These are phyloP conservation scores for Cryptococcus sp. DNA, from an alignment of 1,284 basidiomycete species.

Conservation along the genomic window DNA sequence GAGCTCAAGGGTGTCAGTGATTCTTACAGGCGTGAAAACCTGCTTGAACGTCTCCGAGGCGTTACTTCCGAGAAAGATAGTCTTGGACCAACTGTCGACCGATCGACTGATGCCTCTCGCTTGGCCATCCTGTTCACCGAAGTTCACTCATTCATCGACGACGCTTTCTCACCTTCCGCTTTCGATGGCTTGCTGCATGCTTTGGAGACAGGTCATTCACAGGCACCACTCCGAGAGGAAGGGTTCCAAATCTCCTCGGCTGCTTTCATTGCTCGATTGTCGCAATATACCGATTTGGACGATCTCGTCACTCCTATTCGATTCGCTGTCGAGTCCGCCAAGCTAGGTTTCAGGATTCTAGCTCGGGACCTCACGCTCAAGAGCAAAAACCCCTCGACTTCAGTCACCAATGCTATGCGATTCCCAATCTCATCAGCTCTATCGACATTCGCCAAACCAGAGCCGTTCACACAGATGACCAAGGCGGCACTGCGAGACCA, in stretches of 20 bases:
- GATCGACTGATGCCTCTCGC: slow-evolving; percentile 54
- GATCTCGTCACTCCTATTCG: slow-evolving; percentile 69
- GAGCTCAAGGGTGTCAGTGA: slow-evolving; percentile 59
- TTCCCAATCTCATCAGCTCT: slow-evolving; percentile 18
- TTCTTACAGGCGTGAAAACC: slow-evolving; percentile 53
- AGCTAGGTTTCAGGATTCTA: slow-evolving; percentile 63
- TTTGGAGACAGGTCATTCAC: slow-evolving; percentile 15
- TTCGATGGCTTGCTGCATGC: slow-evolving; percentile 36
- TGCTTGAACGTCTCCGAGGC: slow-evolving; percentile 41
- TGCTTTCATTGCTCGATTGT: slow-evolving; percentile 51
- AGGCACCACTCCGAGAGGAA: slow-evolving; percentile 38
- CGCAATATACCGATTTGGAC: slow-evolving; percentile 52
- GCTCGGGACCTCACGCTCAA: slow-evolving; percentile 9
- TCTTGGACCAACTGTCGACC: slow-evolving; percentile 38
- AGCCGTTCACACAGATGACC: slow-evolving; percentile 5
- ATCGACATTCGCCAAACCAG: slow-evolving; percentile 24
- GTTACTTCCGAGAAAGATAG: slow-evolving; percentile 26
- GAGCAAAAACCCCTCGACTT: slow-evolving; percentile 1
- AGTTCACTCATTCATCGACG: slow-evolving; percentile 60
- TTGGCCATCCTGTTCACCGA: slow-evolving; percentile 80
- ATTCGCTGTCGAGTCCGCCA: slow-evolving; percentile 60
- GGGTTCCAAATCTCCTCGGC: slow-evolving; percentile 49
- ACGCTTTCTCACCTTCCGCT: slow-evolving; percentile 33
- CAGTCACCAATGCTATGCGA: slow-evolving; percentile 5
- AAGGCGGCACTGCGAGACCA: background rate